These are phyloP conservation scores for Umbelopsis sp. DNA, from an alignment of 192 early-diverging fungal species.

Conservation along the genomic window DNA sequence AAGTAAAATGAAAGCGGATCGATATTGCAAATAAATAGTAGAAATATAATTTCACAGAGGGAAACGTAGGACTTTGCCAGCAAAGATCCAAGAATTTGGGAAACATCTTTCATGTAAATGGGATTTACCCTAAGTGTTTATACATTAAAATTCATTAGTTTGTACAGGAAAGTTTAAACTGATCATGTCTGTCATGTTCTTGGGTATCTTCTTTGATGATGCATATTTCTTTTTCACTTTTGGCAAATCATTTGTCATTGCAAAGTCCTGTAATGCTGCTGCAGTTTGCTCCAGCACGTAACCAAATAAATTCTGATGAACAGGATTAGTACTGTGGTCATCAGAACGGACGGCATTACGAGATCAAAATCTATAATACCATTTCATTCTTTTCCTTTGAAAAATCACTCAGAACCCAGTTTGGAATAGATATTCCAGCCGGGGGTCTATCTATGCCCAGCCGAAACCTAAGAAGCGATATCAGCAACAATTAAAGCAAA, in stretches of 20 bases:
- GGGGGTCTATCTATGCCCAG: slow-evolving; percentile 58
- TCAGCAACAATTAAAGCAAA: not conserved
- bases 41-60: not conserved
- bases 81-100: not conserved
- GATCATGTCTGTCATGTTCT: slow-evolving; percentile 42
- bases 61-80: not conserved
- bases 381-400: slow-evolving; percentile 55
- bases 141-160: not conserved
- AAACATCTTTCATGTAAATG: not conserved
- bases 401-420: slow-evolving; percentile 54
- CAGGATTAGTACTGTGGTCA: not conserved
- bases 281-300: slow-evolving; percentile 52
- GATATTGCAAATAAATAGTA: slow-evolving; percentile 71
- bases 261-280: slow-evolving; percentile 56
- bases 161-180: slow-evolving; percentile 39
- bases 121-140: not conserved
- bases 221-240: slow-evolving; percentile 59
- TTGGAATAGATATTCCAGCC: slow-evolving; percentile 34
- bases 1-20: slow-evolving; percentile 81
- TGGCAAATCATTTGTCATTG: slow-evolving; percentile 52
- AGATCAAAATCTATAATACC: slow-evolving; percentile 27
- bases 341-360: not conserved
- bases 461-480: slow-evolving; percentile 37
- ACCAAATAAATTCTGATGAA: slow-evolving; percentile 50
- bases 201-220: slow-evolving; percentile 54